Conservation (phyloP, 345 rosid species). For the Nasturtium officinale region DNA sequence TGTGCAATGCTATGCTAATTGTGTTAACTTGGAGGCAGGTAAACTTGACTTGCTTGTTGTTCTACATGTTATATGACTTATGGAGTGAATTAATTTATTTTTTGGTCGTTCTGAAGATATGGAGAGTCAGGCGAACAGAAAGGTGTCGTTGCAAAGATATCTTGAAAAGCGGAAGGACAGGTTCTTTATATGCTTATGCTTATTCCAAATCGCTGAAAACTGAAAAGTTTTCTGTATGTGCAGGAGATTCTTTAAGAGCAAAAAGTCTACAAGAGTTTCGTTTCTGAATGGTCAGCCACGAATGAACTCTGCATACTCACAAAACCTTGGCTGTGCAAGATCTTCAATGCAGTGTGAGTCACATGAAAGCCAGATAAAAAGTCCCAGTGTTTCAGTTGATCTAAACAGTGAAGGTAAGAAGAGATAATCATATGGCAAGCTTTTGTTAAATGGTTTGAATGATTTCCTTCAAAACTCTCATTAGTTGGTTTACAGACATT, state of each 20-base stretch:
- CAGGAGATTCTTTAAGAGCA: conserved; percentile 59
- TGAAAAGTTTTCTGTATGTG: conserved; percentile 35
- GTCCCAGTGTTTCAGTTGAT: conserved; percentile 54
- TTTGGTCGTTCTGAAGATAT: conserved; percentile 48
- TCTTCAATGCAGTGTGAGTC: conserved; percentile 33
- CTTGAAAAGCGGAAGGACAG: conserved; percentile 81
- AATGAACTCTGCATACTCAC: conserved; percentile 54
- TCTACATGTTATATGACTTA: conserved; percentile 6
- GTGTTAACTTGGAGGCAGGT: neutral
- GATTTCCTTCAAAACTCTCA: neutral
- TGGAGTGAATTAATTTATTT: neutral
- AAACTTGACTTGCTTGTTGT: conserved; percentile 21
- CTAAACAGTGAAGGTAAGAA: conserved; percentile 58
- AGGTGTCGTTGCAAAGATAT: conserved; percentile 68
- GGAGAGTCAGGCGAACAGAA: conserved; percentile 68
- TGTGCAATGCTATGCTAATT: neutral
- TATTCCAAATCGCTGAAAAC: neutral
- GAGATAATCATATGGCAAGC: neutral
- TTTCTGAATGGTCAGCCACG: conserved; percentile 54
- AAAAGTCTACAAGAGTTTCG: conserved; percentile 51
- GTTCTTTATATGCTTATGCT: conserved; percentile 33
- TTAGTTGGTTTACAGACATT: conserved; percentile 9
- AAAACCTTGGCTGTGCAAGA: conserved; percentile 31
- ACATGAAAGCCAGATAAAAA: conserved; percentile 48
- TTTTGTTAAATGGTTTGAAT: neutral